Percentiles rank a stretch among this genome's conserved stretches.
phyloP scores from a whole-genome alignment of 2,329 filamentous ascomycete genomes.

The Pseudopithomyces maydicus region DNA sequence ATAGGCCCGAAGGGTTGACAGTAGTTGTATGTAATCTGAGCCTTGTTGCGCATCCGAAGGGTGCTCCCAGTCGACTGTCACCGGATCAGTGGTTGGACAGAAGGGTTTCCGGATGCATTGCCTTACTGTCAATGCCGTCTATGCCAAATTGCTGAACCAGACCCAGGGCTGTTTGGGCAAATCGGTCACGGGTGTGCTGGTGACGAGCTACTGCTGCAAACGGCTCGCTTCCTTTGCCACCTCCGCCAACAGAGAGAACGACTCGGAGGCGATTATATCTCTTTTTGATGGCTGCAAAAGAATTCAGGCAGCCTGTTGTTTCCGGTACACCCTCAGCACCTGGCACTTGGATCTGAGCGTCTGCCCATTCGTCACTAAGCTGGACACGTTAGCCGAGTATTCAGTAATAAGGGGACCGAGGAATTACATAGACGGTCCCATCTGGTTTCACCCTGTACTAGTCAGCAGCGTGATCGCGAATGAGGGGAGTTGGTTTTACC shows the following conservation, averaged over 20 bases:
- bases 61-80: conserved; percentile 80
- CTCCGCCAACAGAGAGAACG: conserved; percentile 79
- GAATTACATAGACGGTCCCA: conserved; percentile 74
- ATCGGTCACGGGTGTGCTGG: conserved; percentile 66
- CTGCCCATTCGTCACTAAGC: conserved; percentile 81
- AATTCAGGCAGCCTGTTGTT: conserved; percentile 64
- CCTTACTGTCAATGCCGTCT: conserved; percentile 77
- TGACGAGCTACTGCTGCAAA: conserved; percentile 71
- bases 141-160: conserved; percentile 73
- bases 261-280: conserved; percentile 73
- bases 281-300: conserved; percentile 73
- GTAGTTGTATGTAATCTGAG: conserved; percentile 70
- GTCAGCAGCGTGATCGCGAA: conserved; percentile 23
- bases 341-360: conserved; percentile 73
- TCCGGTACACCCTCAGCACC: conserved; percentile 51
- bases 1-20: conserved; percentile 68
- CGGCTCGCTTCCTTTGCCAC: conserved; percentile 66
- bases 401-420: conserved; percentile 35
- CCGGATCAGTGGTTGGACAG: conserved; percentile 15
- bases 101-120: background rate
- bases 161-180: conserved; percentile 69
- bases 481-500: conserved; percentile 43
- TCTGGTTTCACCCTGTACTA: conserved; percentile 66
- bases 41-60: conserved; percentile 70
- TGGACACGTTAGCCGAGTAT: conserved; percentile 44